phyloP scores from a whole-genome alignment of 805 yeast species.

The Ogataea populi-albae region DNA sequence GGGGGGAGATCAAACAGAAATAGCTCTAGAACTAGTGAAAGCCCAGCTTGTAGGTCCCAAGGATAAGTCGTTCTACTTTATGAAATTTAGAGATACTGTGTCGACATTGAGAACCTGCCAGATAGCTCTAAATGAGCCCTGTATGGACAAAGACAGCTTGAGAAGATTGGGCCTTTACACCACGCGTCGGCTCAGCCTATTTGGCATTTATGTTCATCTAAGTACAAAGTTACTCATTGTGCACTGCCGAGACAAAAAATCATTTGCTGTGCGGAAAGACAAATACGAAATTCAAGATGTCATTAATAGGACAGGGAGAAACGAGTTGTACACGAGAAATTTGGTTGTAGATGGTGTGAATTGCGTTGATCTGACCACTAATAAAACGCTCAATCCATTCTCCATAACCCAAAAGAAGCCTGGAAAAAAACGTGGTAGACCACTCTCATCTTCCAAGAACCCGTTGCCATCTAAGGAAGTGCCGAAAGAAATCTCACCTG shows the following conservation, averaged over 20 bases:
- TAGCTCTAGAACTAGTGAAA: slow-evolving; percentile 13
- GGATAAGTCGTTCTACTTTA: slow-evolving; percentile 19
- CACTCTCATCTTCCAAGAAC: no score
- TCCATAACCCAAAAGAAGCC: no score
- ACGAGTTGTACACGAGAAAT: slow-evolving; percentile 5
- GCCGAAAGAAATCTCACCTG: no score
- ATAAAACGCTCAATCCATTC: no score
- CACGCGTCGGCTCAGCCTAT: slow-evolving; percentile 23
- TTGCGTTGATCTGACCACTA: slow-evolving; percentile 4
- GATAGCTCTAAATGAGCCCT: slow-evolving; percentile 16
- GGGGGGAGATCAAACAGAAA: no score
- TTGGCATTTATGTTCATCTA: slow-evolving; percentile 27
- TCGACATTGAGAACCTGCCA: slow-evolving; percentile 14
- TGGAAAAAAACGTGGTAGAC: no score
- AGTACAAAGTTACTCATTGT: slow-evolving; percentile 23
- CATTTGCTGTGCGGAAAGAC: slow-evolving; percentile 24
- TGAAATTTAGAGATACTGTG: slow-evolving; percentile 19
- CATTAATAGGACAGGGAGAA: slow-evolving; percentile 23
- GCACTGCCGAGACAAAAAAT: slow-evolving; percentile 17
- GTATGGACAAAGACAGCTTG: slow-evolving; percentile 5
- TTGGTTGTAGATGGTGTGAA: slow-evolving; percentile 6
- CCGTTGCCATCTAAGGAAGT: no score
- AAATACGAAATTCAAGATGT: slow-evolving; percentile 28
- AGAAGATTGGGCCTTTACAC: slow-evolving; percentile 12
- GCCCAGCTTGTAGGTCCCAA: slow-evolving; percentile 27